Percentiles rank a stretch among this genome's conserved stretches.
Evolutionary conservation across 2,329 filamentous ascomycete genomes (phyloP).

Genomic region (Aspergillus fumigatus): DNA sequence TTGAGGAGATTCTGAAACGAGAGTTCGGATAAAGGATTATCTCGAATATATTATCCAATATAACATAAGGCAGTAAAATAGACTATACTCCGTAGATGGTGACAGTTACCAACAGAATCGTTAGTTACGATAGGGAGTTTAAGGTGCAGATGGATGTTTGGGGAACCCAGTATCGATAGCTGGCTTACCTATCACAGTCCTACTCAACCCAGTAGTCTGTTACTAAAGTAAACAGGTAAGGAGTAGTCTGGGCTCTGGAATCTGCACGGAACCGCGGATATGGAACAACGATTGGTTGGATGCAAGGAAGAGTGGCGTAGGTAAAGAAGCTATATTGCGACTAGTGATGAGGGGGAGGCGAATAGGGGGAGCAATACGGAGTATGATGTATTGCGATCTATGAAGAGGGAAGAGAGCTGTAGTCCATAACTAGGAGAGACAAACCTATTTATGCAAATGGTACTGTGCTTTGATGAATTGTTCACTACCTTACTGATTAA

Average conservation of each 20-base stretch:
- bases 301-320: not conserved
- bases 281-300: not conserved
- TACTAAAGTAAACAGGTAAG: not conserved
- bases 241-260: conserved; percentile 1
- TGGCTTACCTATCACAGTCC: not conserved
- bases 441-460: not conserved
- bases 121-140: not conserved
- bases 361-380: not conserved
- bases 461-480: not conserved
- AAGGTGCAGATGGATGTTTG: not conserved
- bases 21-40: not conserved
- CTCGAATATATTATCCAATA: not conserved
- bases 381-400: not conserved
- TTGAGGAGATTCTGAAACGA: not conserved
- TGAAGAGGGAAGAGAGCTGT: not conserved
- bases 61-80: not conserved
- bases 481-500: not conserved
- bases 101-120: not conserved
- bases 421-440: not conserved
- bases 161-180: not conserved
- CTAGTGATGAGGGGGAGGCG: not conserved
- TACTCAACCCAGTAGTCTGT: not conserved
- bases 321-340: not conserved
- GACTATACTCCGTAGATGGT: not conserved
- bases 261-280: conserved; percentile 3